Conservation (phyloP, 805 yeast species). For the Saccharomyces paradoxus region DNA sequence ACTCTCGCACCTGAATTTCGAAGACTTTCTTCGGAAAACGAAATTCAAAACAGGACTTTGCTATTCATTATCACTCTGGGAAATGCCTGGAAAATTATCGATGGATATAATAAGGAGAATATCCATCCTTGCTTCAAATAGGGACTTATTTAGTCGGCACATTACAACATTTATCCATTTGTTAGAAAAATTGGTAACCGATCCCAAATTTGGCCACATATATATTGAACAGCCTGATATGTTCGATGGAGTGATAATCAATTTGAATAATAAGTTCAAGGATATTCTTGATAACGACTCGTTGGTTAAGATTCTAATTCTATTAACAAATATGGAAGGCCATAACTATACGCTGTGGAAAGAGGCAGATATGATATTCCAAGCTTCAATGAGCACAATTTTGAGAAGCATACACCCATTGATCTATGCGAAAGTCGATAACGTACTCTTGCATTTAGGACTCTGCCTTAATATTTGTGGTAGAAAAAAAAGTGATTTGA, state of each 20-base stretch:
- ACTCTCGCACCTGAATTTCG: slow-evolving; percentile 13
- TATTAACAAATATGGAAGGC: slow-evolving; percentile 11
- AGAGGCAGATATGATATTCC: not conserved
- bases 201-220: slow-evolving; percentile 4
- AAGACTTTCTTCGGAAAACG: slow-evolving; percentile 15
- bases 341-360: not conserved
- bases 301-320: slow-evolving; percentile 6
- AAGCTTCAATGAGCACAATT: not conserved
- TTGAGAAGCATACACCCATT: slow-evolving; percentile 1
- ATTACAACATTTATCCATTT: not conserved
- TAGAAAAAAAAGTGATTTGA: not conserved
- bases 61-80: slow-evolving; percentile 9
- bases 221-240: slow-evolving; percentile 7
- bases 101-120: not conserved
- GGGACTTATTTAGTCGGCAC: not conserved
- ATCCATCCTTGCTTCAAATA: not conserved
- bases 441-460: slow-evolving; percentile 14
- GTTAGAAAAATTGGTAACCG: not conserved
- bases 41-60: slow-evolving; percentile 6
- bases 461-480: slow-evolving; percentile 10
- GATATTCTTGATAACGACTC: not conserved
- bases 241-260: not conserved
- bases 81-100: not conserved
- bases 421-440: slow-evolving; percentile 3
- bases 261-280: not conserved